These are phyloP conservation scores for Tritrichomonas foetus DNA, from an alignment of 208 protist genomes.

Conservation along the genomic window DNA sequence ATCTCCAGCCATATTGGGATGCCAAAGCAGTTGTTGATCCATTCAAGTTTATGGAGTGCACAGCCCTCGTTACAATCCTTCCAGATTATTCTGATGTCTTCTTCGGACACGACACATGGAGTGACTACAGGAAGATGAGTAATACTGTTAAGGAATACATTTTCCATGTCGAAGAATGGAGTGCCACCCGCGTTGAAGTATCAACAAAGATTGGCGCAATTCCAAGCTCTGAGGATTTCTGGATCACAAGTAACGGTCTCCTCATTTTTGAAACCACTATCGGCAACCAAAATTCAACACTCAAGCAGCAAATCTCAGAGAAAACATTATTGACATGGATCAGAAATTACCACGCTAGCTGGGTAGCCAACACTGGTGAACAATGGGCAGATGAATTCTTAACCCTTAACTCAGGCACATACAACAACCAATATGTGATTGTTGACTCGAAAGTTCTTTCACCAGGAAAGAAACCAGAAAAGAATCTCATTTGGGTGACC, in stretches of 20 bases:
- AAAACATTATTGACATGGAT: conserved; percentile 20
- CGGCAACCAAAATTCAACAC: conserved; percentile 54
- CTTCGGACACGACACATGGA: conserved; percentile 1
- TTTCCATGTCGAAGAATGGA: neutral
- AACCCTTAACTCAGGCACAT: neutral
- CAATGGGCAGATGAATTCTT: conserved; percentile 6
- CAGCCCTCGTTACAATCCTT: neutral
- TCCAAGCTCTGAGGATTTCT: conserved; percentile 74
- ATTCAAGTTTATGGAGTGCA: neutral
- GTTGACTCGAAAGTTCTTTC: neutral
- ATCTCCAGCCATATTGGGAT: neutral
- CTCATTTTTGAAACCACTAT: conserved; percentile 68
- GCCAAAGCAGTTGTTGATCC: neutral
- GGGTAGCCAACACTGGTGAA: neutral
- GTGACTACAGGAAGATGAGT: neutral
- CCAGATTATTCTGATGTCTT: neutral
- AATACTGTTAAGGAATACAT: neutral
- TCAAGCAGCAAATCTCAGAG: conserved; percentile 46
- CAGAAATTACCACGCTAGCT: neutral
- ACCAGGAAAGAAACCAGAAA: neutral
- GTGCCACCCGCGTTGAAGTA: neutral
- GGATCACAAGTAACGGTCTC: conserved; percentile 64
- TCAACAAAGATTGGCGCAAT: conserved; percentile 55
- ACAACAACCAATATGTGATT: conserved; percentile 40
- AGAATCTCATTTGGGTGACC: neutral